Base-by-base conservation (phyloP, 2,329 filamentous ascomycete species). In the Phoma sp. region DNA sequence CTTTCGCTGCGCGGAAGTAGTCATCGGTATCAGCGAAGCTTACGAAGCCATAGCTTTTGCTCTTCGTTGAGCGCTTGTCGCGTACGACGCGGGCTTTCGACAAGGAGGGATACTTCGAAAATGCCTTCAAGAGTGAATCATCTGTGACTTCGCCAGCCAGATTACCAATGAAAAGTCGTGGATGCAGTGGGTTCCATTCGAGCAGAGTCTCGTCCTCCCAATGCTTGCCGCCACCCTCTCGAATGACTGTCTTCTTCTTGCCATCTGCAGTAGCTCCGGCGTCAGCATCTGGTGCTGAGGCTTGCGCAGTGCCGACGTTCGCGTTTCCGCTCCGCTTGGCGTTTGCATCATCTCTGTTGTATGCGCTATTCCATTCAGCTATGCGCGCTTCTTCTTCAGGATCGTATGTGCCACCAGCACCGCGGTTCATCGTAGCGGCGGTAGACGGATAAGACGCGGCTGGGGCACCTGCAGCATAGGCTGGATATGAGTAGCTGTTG, bases 91-190 rank as follows among this genome's bases (percentile, higher is more conserved):
- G 89, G 15, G 93, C 92, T 76, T 97, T 98, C 64, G 93, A 89
- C 20, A 98, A 87, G 1, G 92, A 96, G 15, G 86, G 82, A 82
- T 96, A 99, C 54, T 89, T 87, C 17, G 91, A 83, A 68, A 99
- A 99, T 2, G 95, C 95, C 77, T 99, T 99, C 67, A 95, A 83
- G 10, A 99, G 83, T 1, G 91, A 95, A 50, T 99, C 95, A 75
- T 99, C 95, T 1, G 95, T 99, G 25, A 96, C 95, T 80, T 99
- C 95, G 64, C 95, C 95, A 33, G 95, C 95, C 45, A 99, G 84
- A 74, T 99, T 99, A 61, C 95, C 95, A 14, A 98, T 92, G 75
- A 98, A 98, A 36, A 99, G 86, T 29, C 95, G 91, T 69, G 96
- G 90, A 73, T 99, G 95, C 23, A 90, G 85, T 1, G 93, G 93